Conservation (phyloP, 345 rosid genomes). For the Pseudoturritis turrita region DNA sequence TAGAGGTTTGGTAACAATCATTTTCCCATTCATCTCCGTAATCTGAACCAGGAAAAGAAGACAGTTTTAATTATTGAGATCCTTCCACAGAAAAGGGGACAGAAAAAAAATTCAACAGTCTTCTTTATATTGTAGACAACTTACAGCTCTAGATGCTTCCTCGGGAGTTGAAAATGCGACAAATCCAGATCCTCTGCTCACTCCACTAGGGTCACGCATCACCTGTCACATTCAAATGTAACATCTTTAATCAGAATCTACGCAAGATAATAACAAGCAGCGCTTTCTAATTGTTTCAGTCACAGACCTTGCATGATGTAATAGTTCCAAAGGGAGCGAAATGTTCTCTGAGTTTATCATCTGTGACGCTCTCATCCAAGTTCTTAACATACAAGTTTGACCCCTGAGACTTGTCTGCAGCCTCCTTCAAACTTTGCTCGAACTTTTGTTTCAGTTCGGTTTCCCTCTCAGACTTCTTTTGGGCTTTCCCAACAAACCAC, state of each 20-base stretch:
- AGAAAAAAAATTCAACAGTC: background rate
- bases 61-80: background rate
- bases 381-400: constrained; percentile 85
- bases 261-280: background rate
- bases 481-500: constrained; percentile 96
- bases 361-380: constrained; percentile 77
- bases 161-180: constrained; percentile 88
- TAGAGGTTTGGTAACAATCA: constrained; percentile 79
- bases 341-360: constrained; percentile 76
- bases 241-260: background rate
- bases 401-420: constrained; percentile 80
- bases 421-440: constrained; percentile 80
- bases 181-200: constrained; percentile 92
- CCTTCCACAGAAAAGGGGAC: background rate
- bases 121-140: constrained; percentile 21
- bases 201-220: constrained; percentile 83
- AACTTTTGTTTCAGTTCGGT: constrained; percentile 53
- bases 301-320: constrained; percentile 82
- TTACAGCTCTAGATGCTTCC: constrained; percentile 90
- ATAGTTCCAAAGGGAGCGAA: constrained; percentile 75
- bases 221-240: constrained; percentile 46
- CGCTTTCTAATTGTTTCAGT: background rate
- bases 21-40: constrained; percentile 85
- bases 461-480: constrained; percentile 87
- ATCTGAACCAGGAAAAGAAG: constrained; percentile 20